These are phyloP conservation scores for Neurospora crassa DNA, from an alignment of 2,329 filamentous ascomycete genomes.

Conservation along the genomic window DNA sequence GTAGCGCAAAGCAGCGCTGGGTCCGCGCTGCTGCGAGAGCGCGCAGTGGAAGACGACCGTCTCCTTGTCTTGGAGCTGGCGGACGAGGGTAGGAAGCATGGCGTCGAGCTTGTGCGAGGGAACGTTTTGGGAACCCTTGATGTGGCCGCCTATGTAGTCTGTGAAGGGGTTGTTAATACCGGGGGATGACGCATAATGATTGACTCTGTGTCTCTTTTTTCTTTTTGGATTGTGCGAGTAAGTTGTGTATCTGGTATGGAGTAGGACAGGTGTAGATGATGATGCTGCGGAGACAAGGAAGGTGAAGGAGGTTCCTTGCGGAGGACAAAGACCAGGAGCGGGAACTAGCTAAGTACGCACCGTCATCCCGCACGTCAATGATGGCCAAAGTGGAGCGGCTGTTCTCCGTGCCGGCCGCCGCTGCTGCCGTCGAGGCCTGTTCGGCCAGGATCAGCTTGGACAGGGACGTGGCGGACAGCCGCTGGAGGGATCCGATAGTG, in stretches of 20 bases:
- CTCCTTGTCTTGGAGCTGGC: slow-evolving; percentile 65
- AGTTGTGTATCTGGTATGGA: not conserved
- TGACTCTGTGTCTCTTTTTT: not conserved
- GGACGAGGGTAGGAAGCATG: slow-evolving; percentile 72
- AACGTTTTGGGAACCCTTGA: slow-evolving; percentile 65
- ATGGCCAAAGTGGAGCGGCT: slow-evolving; percentile 51
- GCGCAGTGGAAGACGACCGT: slow-evolving; percentile 92
- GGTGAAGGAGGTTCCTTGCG: not conserved
- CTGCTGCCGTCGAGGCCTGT: slow-evolving; percentile 15
- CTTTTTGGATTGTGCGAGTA: not conserved
- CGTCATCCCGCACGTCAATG: slow-evolving; percentile 82
- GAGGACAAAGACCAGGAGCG: not conserved
- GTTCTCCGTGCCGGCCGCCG: slow-evolving; percentile 11
- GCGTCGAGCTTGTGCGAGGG: slow-evolving; percentile 66
- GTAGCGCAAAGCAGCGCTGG: slow-evolving; percentile 73
- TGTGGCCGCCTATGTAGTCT: slow-evolving; percentile 91
- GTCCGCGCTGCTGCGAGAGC: slow-evolving; percentile 82
- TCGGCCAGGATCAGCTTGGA: slow-evolving; percentile 52
- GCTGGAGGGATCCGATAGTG: slow-evolving; percentile 53
- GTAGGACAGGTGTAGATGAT: not conserved
- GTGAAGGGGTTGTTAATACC: not conserved
- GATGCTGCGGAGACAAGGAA: not conserved
- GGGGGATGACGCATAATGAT: not conserved
- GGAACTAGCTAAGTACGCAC: slow-evolving; percentile 33
- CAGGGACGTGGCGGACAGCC: slow-evolving; percentile 60